These are phyloP conservation scores for Pythium chondricola DNA, from an alignment of 352 stramenopile genomes.

Conservation along the genomic window DNA sequence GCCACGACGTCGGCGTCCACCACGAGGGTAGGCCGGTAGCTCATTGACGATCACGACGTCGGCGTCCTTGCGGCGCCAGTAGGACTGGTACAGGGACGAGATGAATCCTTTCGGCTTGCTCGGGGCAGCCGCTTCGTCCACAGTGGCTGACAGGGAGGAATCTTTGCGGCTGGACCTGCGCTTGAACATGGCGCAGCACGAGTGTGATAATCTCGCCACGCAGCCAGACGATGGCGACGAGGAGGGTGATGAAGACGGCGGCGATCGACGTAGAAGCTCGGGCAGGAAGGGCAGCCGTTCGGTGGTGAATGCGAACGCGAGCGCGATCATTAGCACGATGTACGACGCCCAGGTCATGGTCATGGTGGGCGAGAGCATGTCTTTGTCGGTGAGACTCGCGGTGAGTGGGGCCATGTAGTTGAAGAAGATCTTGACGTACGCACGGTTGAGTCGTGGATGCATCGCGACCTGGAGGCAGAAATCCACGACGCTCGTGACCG, in stretches of 20 bases:
- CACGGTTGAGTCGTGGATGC: conserved; percentile 57
- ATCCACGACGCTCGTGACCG: conserved; percentile 58
- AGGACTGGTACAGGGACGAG: conserved; percentile 36
- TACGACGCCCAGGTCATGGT: conserved; percentile 50
- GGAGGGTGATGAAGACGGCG: conserved; percentile 11
- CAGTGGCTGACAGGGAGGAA: conserved; percentile 17
- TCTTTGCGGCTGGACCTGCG: conserved; percentile 32
- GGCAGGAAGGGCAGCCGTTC: conserved; percentile 44
- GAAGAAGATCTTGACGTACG: conserved; percentile 61
- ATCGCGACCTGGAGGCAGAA: conserved; percentile 68
- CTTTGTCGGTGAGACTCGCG: conserved; percentile 48
- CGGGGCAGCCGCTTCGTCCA: not conserved
- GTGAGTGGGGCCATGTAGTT: conserved; percentile 63
- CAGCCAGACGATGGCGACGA: conserved; percentile 15
- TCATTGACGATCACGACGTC: conserved; percentile 18
- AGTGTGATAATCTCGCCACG: not conserved
- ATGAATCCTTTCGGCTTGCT: conserved; percentile 13
- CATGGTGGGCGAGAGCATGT: conserved; percentile 48
- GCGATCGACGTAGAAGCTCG: conserved; percentile 38
- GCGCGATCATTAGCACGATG: conserved; percentile 26
- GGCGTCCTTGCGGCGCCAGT: conserved; percentile 32
- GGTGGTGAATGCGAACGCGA: conserved; percentile 57
- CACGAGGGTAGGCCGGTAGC: conserved; percentile 5
- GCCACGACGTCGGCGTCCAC: conserved; percentile 1
- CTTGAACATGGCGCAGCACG: not conserved